Evolutionary conservation across 1,284 basidiomycete genomes (phyloP), one percentile per base, ranked within the genome.

Genomic region (Apiotrichum akiyoshidainum): DNA sequence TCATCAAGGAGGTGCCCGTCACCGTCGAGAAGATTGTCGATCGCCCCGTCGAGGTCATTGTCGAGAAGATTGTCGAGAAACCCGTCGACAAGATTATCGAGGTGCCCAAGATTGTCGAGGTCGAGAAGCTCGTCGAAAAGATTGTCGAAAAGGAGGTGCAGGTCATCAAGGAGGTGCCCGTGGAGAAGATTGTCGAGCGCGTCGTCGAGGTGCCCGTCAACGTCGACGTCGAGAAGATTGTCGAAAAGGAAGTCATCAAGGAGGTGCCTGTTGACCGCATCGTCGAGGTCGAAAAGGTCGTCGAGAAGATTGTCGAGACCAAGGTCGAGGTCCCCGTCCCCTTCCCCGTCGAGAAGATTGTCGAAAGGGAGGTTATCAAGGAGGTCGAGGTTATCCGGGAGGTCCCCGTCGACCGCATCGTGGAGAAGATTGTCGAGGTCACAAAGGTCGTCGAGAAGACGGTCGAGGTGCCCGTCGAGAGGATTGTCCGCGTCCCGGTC

Each of bases 121-220:
- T 73, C 40, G 64, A 68, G 26, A 72, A 70, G 56, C 61, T 64
- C 16, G 71, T 74, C 21, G 63, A 72, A 16, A 59, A 56, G 54
- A 59, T 62, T 34, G 67, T 71, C 12, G 63, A 68, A 39, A 60
- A 62, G 39, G 60, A 60, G n/a, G 66, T 80, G 78, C 66, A 76
- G 59, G 69, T 75, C n/a, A 33, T 65, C 35, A 68, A 68, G 61
- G 61, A 71, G n/a, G 74, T 76, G 16, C 71, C 72, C 44, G 70
- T 76, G 39, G 72, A 80, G 58, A 80, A 55, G 76, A 79, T 64
- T 26, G 81, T 80, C 33, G 74, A 78, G 54, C 67, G 65, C 44
- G 65, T 73, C 35, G 64, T 71, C 19, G 71, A 66, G 47, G 57
- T 65, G 16, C 61, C 62, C 37, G 63, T 70, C 17, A 52, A 63